Evolutionary conservation across 176 grass and related monocot species (phyloP).

Genomic region (Zea luxurians): DNA sequence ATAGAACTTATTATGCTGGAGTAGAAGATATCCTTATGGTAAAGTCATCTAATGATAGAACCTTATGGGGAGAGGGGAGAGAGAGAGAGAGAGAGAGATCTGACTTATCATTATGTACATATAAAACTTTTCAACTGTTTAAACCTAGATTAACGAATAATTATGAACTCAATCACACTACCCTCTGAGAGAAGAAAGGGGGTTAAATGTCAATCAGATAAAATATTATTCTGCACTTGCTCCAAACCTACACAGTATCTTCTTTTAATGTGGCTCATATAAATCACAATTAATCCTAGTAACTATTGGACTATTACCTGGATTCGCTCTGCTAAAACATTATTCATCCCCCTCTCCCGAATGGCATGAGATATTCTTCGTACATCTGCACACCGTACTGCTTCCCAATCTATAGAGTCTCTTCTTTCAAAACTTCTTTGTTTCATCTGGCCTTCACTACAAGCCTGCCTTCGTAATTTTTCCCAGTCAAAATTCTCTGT

Average conservation of each 20-base stretch:
- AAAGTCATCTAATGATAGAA: neutral
- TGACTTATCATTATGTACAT: constrained; percentile 17
- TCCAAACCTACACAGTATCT: neutral
- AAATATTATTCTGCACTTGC: neutral
- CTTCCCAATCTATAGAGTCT: constrained; percentile 88
- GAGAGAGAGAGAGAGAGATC: neutral
- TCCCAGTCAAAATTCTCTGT: constrained; percentile 75
- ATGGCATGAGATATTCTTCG: constrained; percentile 71
- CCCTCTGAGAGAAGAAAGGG: neutral
- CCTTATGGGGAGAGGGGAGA: neutral
- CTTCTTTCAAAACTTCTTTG: constrained; percentile 57
- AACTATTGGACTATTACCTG: constrained; percentile 53
- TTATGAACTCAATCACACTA: constrained; percentile 5
- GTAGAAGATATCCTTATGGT: neutral
- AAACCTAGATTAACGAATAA: constrained; percentile 3
- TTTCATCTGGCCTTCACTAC: constrained; percentile 38
- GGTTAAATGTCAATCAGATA: neutral
- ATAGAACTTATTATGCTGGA: constrained; percentile 24
- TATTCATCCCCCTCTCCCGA: constrained; percentile 85
- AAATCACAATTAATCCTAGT: constrained; percentile 16
- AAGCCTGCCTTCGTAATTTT: constrained; percentile 48
- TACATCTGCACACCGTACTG: constrained; percentile 65
- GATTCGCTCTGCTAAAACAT: constrained; percentile 78
- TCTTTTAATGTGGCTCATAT: constrained; percentile 13
- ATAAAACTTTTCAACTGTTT: constrained; percentile 4